Base-by-base conservation (phyloP, 192 early-diverging fungal species). In the Coemansia sp. region DNA sequence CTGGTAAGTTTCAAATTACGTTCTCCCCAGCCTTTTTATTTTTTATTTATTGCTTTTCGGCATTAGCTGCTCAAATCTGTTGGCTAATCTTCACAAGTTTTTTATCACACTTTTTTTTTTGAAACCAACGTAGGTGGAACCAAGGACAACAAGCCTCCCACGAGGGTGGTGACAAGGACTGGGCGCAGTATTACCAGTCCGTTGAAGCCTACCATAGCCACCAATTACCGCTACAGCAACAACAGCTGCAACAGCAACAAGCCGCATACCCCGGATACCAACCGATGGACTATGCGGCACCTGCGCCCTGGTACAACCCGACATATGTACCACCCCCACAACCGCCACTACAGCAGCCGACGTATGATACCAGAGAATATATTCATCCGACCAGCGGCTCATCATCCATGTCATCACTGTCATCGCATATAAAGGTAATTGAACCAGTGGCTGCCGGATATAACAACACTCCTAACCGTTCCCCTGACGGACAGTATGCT, bases 161-260 rank as follows among this genome's bases (percentile, higher is more conserved):
- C 41, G 44, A 42, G 18, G 29, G 34, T 24, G 46, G 51, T 15
- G 31, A 24, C 66, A 67, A 51, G 65, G 73, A 84, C 70, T 84
- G 81, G 81, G 64, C 81, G 24, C 76, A 78, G 38, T 84, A 84
- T 40, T 84, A 84, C 60, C 76, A 84, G 67, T 73, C 66, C 0
- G 59, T 84, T 5, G 81, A 84, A 47, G 34, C 76, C 9, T 82
- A 73, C 57, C 81, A 84, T 18, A 79, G 66, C 46, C 76, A 75
- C 15, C 65, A 57, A 0, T 42, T 67, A 16, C 71, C 54, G 22
- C 62, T 62, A 22, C 70, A 75, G 29, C 65, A 74, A 13, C 71
- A 71, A 31, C 64, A 79, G 27, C 70, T 72, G 44, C 68, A 71
- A n/a, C 61, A 65, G 36, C 36, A 38, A 12, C 78, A 65, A 36